Evolutionary conservation across 1,284 basidiomycete species (phyloP).

Genomic region (Polyporus tsugae): DNA sequence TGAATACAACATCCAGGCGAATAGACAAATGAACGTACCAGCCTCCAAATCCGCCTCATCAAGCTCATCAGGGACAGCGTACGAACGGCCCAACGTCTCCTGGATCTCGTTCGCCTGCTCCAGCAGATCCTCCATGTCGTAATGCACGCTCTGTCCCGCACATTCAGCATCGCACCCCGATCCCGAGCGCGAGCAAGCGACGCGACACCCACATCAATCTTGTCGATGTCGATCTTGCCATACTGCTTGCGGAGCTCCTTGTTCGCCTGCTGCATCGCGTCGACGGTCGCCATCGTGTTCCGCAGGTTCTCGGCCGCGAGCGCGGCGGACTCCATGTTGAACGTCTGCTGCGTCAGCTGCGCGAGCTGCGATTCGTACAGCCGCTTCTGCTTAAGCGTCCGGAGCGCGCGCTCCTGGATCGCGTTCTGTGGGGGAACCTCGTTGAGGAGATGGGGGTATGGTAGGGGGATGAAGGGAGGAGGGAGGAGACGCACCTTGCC

Average conservation of each 20-base stretch:
- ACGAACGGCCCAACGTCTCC: slow-evolving; percentile 92
- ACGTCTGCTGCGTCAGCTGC: slow-evolving; percentile 94
- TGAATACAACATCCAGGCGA: slow-evolving; percentile 12
- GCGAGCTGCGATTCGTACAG: slow-evolving; percentile 95
- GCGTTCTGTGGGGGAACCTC: slow-evolving; percentile 73
- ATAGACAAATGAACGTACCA: slow-evolving; percentile 59
- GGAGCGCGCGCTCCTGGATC: slow-evolving; percentile 94
- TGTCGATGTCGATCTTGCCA: slow-evolving; percentile 97
- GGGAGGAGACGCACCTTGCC: slow-evolving; percentile 79
- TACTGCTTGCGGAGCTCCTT: slow-evolving; percentile 98
- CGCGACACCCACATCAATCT: slow-evolving; percentile 84
- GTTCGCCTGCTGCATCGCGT: slow-evolving; percentile 98
- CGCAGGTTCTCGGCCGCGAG: slow-evolving; percentile 97
- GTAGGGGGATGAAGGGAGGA: background rate
- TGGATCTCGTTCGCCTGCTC: slow-evolving; percentile 99
- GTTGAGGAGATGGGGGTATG: background rate
- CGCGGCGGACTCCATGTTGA: slow-evolving; percentile 98
- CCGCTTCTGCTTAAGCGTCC: slow-evolving; percentile 94
- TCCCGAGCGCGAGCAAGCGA: background rate
- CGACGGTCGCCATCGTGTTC: slow-evolving; percentile 99
- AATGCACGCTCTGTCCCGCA: slow-evolving; percentile 81
- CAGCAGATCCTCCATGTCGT: slow-evolving; percentile 97
- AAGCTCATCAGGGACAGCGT: slow-evolving; percentile 96
- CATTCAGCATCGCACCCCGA: background rate
- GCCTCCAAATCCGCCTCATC: slow-evolving; percentile 98